Evolutionary conservation across 1,284 basidiomycete species (phyloP).

Genomic region (Gomphus sp.): DNA sequence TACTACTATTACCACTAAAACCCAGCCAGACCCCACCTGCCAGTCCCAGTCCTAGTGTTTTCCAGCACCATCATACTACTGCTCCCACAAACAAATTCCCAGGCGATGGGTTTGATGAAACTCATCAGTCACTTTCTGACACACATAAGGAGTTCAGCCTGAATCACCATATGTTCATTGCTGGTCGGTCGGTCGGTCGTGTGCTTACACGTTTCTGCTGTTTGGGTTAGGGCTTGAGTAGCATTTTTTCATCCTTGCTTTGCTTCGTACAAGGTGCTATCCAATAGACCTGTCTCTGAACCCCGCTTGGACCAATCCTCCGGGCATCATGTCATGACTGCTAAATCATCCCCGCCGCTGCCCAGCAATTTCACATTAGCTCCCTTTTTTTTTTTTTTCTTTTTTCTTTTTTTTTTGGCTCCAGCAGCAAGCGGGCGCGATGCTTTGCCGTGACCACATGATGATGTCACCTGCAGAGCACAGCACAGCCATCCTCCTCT

Average conservation of each 20-base stretch:
- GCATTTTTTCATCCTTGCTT: constrained; percentile 55
- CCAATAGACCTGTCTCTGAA: constrained; percentile 46
- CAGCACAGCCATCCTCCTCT: too few species aligned
- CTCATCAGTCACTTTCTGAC: constrained; percentile 6
- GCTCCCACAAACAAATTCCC: neutral
- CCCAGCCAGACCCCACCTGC: neutral
- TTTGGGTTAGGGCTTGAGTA: constrained; percentile 50
- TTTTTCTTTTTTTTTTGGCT: too few species aligned
- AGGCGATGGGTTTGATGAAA: constrained; percentile 3
- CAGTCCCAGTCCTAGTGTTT: neutral
- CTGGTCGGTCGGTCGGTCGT: neutral
- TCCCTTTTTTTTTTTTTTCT: too few species aligned
- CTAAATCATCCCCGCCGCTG: too few species aligned
- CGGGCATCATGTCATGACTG: too few species aligned
- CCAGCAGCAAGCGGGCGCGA: too few species aligned
- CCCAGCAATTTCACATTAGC: too few species aligned
- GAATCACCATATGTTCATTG: neutral
- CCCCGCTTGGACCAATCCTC: constrained; percentile 35
- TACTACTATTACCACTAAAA: too few species aligned
- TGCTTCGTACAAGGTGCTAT: constrained; percentile 58
- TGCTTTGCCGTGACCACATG: too few species aligned
- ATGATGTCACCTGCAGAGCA: too few species aligned
- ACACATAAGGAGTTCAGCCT: constrained; percentile 1
- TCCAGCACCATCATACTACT: neutral
- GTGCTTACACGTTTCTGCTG: neutral